phyloP scores from a whole-genome alignment of 768 basidiomycete species.

The Leccinum rimulosum region DNA sequence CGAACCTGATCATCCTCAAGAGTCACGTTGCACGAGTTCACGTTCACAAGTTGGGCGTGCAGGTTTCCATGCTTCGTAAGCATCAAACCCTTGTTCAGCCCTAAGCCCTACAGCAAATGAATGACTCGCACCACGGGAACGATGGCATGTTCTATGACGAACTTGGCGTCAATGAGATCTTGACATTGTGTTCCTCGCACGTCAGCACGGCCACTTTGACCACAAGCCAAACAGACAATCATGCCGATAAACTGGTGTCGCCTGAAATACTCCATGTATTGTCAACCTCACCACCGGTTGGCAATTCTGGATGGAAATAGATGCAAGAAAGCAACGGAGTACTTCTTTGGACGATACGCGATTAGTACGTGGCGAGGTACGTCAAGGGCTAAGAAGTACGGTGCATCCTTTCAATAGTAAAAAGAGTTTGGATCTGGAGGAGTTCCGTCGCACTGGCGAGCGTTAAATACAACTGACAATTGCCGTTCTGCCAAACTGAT shows the following conservation, averaged over 20 bases:
- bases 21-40: not conserved
- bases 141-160: slow-evolving; percentile 64
- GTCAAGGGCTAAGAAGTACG: no score
- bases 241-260: slow-evolving; percentile 70
- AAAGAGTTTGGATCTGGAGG: not conserved
- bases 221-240: not conserved
- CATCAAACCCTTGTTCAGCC: slow-evolving; percentile 67
- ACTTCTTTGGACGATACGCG: not conserved
- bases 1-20: no score
- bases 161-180: slow-evolving; percentile 74
- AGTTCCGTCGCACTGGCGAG: not conserved
- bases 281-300: slow-evolving; percentile 58
- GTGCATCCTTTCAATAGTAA: not conserved
- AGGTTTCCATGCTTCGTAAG: slow-evolving; percentile 41
- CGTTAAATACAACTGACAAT: not conserved
- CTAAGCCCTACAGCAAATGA: slow-evolving; percentile 65
- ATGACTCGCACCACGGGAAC: slow-evolving; percentile 58
- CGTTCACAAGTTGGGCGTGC: not conserved
- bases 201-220: slow-evolving; percentile 11
- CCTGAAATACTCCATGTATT: slow-evolving; percentile 74
- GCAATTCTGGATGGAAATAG: slow-evolving; percentile 52
- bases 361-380: not conserved
- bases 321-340: not conserved
- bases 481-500: slow-evolving; percentile 64
- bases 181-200: slow-evolving; percentile 45